Evolutionary conservation across 805 yeast genomes (phyloP), one percentile per base, ranked within the genome.

Genomic region (Candida tallmaniae): DNA sequence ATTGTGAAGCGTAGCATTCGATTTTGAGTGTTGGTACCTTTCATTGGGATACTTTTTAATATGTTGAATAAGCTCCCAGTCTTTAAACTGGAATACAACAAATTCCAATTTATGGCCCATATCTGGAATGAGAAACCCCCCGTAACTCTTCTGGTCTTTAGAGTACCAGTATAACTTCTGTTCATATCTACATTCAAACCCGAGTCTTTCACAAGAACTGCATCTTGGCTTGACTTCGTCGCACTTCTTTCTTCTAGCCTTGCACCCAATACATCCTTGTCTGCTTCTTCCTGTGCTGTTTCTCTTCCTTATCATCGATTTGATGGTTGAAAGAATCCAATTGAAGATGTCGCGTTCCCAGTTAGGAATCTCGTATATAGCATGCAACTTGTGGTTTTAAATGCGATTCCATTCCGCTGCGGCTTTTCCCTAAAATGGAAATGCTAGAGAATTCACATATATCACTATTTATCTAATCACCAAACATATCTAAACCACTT

Each of bases 181-280:
- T 4, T 22, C 34, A 34, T 53, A 75, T 13, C 56, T 58, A 45
- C 80, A 75, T 26, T 60, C 54, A 38, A 72, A 60, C 6, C 55
- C 46, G 21, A 74, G 51, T 18, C 78, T 47, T 7, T n/a, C n/a
- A 42, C 80, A 75, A 42, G 67, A 76, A 2, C 68, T 60, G 46
- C 80, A 75, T 1, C 53, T 45, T 2, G 80, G 80, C 33, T 59
- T 60, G 5, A 36, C 40, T 44, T 74, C 78, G 40, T 73, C 70
- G 47, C 80, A 75, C 45, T 76, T 62, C 48, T 75, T 77, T 62
- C 78, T 78, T 26, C 86, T 58, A 23, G 71, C 60, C 48, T 80
- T 80, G 54, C 88, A 80, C 0, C 82, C 78, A 24, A 77, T 52
- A 51, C 88, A 80, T 1, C 87, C 86, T 10, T 61, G 62, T 42